A percentile compares a stretch with the other conserved stretches of the same genome.
Conservation (phyloP, 2,329 filamentous ascomycete genomes). For the Epichloe elymi region DNA sequence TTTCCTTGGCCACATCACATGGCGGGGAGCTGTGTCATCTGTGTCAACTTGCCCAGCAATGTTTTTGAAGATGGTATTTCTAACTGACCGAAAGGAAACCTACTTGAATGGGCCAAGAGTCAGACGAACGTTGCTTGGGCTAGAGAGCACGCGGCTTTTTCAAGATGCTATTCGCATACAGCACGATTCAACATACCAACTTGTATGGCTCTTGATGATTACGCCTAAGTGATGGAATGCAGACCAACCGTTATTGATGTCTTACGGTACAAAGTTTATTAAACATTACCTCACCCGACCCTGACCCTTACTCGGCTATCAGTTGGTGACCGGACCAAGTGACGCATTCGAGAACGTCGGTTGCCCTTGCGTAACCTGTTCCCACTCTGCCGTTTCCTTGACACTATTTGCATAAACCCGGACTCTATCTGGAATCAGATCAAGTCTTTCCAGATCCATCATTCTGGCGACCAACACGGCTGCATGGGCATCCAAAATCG, state of each 20-base stretch:
- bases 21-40: too few species aligned
- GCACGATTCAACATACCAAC: too few species aligned
- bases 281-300: background rate
- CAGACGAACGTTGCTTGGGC: too few species aligned
- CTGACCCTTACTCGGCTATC: constrained; percentile 8
- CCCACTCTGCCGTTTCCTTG: constrained; percentile 14
- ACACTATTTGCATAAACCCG: constrained; percentile 11
- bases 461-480: constrained; percentile 11
- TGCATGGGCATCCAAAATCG: constrained; percentile 18
- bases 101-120: background rate
- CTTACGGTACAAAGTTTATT: background rate
- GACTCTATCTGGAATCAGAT: constrained; percentile 12
- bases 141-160: too few species aligned
- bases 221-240: too few species aligned
- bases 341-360: constrained; percentile 13
- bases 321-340: constrained; percentile 11
- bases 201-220: too few species aligned
- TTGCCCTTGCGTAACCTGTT: constrained; percentile 13
- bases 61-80: background rate
- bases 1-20: background rate
- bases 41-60: too few species aligned
- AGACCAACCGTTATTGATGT: background rate
- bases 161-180: too few species aligned
- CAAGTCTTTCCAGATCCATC: constrained; percentile 13
- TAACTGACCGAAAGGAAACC: background rate